Percentiles rank a stretch among this genome's conserved stretches.
Conservation (phyloP, 2,329 filamentous ascomycete genomes). For the Raffaelea deltoideospora region DNA sequence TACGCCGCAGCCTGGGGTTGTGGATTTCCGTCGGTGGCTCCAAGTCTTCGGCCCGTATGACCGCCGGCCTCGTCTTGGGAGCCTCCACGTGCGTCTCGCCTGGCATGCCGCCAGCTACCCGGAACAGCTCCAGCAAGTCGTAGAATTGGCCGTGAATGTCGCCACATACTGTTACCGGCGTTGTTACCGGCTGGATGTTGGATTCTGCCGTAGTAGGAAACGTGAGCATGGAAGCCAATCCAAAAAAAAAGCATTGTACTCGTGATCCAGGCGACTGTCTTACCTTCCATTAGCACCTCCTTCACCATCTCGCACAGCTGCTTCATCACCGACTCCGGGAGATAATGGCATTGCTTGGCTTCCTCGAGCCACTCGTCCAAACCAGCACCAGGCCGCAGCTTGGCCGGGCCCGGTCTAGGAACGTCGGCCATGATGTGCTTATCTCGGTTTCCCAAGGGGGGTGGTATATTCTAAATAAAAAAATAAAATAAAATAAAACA, state of each 20-base stretch:
- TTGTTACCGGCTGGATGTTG: conserved; percentile 95
- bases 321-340: conserved; percentile 96
- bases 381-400: conserved; percentile 66
- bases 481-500: no score
- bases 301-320: conserved; percentile 97
- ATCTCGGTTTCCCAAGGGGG: no score
- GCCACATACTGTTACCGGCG: conserved; percentile 91
- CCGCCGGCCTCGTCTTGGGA: conserved; percentile 51
- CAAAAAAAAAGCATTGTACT: no score
- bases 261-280: conserved; percentile 1
- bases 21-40: conserved; percentile 83
- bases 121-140: conserved; percentile 90
- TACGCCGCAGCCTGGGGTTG: conserved; percentile 73
- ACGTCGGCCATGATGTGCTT: conserved; percentile 32
- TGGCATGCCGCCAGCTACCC: conserved; percentile 92
- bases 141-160: conserved; percentile 99
- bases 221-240: background rate
- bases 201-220: conserved; percentile 58
- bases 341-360: conserved; percentile 92
- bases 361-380: conserved; percentile 94
- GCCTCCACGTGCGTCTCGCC: conserved; percentile 59
- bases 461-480: background rate
- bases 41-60: conserved; percentile 82
- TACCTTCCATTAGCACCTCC: conserved; percentile 96
- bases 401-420: conserved; percentile 82